Evolutionary conservation across 495 filamentous ascomycete genomes (phyloP).

Genomic region (Aspergillus nanangensis): DNA sequence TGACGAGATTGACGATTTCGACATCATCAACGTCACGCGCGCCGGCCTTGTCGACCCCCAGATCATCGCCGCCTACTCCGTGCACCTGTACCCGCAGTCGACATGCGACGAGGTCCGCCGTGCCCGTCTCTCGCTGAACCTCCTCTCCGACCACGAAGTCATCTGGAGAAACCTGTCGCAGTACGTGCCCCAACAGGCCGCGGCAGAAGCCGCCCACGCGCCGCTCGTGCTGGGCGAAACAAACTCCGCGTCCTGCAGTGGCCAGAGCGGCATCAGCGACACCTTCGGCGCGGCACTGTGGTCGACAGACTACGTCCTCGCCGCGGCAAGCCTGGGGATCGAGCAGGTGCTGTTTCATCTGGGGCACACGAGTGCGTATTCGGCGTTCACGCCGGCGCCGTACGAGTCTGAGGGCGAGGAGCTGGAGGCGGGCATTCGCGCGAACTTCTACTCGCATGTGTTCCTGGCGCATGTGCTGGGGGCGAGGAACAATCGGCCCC

Average conservation of each 20-base stretch:
- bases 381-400: constrained; percentile 2
- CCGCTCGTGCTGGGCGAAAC: constrained; percentile 36
- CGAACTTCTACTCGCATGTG: constrained; percentile 4
- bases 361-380: constrained; percentile 13
- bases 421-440: neutral
- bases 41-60: constrained; percentile 2
- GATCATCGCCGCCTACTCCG: constrained; percentile 2
- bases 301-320: constrained; percentile 31
- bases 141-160: constrained; percentile 4
- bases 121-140: constrained; percentile 1
- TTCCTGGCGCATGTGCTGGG: constrained; percentile 5
- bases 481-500: too few relatives aligned
- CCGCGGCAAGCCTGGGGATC: constrained; percentile 25
- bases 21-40: constrained; percentile 6
- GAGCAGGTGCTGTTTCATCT: constrained; percentile 32
- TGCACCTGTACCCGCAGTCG: constrained; percentile 10
- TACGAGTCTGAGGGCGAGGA: constrained; percentile 4
- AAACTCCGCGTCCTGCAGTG: constrained; percentile 29
- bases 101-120: constrained; percentile 3
- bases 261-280: constrained; percentile 27
- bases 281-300: constrained; percentile 34
- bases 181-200: constrained; percentile 17
- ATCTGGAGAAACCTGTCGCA: constrained; percentile 20
- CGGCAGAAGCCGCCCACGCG: constrained; percentile 19
- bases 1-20: constrained; percentile 7